These are phyloP conservation scores for Senna siamea DNA, from an alignment of 306 rosid genomes.

Conservation along the genomic window DNA sequence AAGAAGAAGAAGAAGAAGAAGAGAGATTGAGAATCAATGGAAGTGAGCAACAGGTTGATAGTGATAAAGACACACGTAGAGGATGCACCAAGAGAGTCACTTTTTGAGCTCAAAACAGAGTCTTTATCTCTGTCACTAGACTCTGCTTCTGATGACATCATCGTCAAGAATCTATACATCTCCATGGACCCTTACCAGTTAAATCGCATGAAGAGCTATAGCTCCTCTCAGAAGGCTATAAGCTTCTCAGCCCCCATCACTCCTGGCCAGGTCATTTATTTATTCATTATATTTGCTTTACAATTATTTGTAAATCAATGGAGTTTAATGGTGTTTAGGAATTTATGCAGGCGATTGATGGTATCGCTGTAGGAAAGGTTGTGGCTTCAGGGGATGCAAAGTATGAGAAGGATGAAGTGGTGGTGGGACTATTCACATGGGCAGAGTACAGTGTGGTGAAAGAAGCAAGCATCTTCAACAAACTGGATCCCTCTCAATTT, in stretches of 20 bases:
- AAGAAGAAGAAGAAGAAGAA: background rate
- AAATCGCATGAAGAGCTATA: constrained; percentile 62
- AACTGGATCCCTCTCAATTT: constrained; percentile 63
- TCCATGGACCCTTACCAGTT: constrained; percentile 72
- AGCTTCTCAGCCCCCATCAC: constrained; percentile 42
- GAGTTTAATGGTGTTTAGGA: too few relatives aligned
- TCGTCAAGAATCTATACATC: constrained; percentile 61
- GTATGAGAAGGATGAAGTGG: constrained; percentile 70
- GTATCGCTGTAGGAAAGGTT: constrained; percentile 58
- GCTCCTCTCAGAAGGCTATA: constrained; percentile 49
- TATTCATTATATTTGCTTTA: too few relatives aligned
- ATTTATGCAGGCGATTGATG: constrained; percentile 68
- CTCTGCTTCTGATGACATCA: constrained; percentile 51
- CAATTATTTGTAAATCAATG: too few relatives aligned
- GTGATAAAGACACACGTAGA: constrained; percentile 45
- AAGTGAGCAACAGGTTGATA: constrained; percentile 56
- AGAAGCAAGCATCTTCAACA: constrained; percentile 52
- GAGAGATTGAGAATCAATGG: constrained; percentile 42
- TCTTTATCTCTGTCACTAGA: constrained; percentile 36
- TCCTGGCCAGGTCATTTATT: constrained; percentile 51
- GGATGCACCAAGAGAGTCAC: constrained; percentile 56
- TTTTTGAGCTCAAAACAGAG: constrained; percentile 56
- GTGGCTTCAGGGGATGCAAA: constrained; percentile 60
- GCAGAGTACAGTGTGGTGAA: constrained; percentile 66
- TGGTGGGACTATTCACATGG: constrained; percentile 71